These are phyloP conservation scores for Hyaloscypha hepaticicola DNA, from an alignment of 495 filamentous ascomycete species.

Conservation along the genomic window DNA sequence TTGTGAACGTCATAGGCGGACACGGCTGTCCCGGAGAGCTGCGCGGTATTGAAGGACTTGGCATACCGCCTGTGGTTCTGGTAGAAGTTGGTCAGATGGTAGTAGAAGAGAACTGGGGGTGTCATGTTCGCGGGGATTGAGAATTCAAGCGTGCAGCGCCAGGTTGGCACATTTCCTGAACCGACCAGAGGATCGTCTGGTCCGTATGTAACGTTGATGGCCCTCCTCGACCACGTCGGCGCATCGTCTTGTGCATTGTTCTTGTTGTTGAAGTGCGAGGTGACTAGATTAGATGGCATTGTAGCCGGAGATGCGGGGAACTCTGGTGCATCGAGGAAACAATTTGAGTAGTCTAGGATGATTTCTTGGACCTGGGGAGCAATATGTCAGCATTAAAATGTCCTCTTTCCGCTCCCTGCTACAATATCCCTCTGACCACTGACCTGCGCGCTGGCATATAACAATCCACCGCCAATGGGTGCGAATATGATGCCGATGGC, in stretches of 20 bases:
- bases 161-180: slow-evolving; percentile 6
- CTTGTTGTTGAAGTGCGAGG: slow-evolving; percentile 61
- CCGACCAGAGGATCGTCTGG: slow-evolving; percentile 12
- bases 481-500: slow-evolving; percentile 82
- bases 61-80: slow-evolving; percentile 98
- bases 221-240: slow-evolving; percentile 40
- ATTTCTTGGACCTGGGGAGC: slow-evolving; percentile 79
- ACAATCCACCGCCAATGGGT: slow-evolving; percentile 77
- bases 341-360: slow-evolving; percentile 84
- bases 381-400: slow-evolving; percentile 18
- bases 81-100: slow-evolving; percentile 96
- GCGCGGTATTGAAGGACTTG: slow-evolving; percentile 77
- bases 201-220: slow-evolving; percentile 16
- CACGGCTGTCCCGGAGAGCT: slow-evolving; percentile 73
- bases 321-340: slow-evolving; percentile 51
- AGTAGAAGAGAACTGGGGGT: slow-evolving; percentile 86
- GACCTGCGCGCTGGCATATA: slow-evolving; percentile 80
- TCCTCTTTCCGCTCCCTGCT: background rate
- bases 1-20: slow-evolving; percentile 57
- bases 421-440: slow-evolving; percentile 12
- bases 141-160: slow-evolving; percentile 69
- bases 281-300: slow-evolving; percentile 58
- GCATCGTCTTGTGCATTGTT: slow-evolving; percentile 25
- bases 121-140: slow-evolving; percentile 72
- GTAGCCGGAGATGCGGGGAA: slow-evolving; percentile 25